Evolutionary conservation across 768 basidiomycete species (phyloP).

Genomic region (Boletus reticulatus): DNA sequence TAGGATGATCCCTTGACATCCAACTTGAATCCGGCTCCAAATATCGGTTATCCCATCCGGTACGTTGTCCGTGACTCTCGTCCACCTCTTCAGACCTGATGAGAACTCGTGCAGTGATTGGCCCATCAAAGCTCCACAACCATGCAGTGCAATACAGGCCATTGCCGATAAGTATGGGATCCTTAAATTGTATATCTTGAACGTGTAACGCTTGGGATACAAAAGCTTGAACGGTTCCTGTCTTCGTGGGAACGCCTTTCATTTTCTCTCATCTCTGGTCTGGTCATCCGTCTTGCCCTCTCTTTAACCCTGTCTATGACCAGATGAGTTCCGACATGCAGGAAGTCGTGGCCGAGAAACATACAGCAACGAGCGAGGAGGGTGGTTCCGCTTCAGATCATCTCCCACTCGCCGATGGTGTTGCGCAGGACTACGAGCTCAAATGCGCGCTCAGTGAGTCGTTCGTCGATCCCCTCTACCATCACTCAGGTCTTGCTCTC

Average conservation of each 20-base stretch:
- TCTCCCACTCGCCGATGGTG: conserved; percentile 18
- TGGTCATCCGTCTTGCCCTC: not conserved
- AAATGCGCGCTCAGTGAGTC: conserved; percentile 33
- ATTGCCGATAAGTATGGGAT: not conserved
- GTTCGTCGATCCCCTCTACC: not conserved
- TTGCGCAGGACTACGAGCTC: conserved; percentile 32
- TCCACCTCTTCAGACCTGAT: not conserved
- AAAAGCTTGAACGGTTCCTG: conserved; percentile 6
- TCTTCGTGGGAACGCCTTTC: conserved; percentile 18
- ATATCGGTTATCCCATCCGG: too few relatives aligned
- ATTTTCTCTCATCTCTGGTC: not conserved
- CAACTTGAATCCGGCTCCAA: too few relatives aligned
- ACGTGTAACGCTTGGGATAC: conserved; percentile 1
- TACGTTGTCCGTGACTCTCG: not conserved
- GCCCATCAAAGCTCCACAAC: not conserved
- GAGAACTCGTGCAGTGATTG: not conserved
- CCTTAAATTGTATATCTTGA: conserved; percentile 1
- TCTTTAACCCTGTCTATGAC: not conserved
- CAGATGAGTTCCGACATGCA: conserved; percentile 1
- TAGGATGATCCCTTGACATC: too few relatives aligned
- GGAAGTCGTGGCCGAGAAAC: conserved; percentile 19
- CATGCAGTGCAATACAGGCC: not conserved
- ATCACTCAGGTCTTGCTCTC: not conserved
- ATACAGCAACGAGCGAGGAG: conserved; percentile 10
- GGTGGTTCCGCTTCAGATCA: conserved; percentile 3